Evolutionary conservation across 192 early-diverging fungal genomes (phyloP).

Genomic region (Funneliformis mosseae): DNA sequence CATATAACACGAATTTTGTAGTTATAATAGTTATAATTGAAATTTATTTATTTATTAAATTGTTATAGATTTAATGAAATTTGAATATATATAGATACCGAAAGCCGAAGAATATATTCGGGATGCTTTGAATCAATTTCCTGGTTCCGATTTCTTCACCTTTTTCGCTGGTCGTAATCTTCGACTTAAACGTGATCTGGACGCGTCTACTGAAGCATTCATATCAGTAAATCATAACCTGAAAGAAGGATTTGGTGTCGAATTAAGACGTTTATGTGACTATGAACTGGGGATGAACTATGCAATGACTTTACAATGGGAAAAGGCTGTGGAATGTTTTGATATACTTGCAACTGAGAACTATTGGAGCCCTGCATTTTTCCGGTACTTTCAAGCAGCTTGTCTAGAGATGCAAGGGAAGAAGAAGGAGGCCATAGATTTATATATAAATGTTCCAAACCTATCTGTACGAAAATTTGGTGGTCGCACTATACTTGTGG

Average conservation of each 20-base stretch:
- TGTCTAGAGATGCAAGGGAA: slow-evolving; percentile 57
- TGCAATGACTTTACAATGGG: slow-evolving; percentile 49
- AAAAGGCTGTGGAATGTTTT: slow-evolving; percentile 41
- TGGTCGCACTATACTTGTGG: slow-evolving; percentile 46
- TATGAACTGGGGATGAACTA: slow-evolving; percentile 54
- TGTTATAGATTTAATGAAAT: too few species aligned
- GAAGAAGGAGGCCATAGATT: slow-evolving; percentile 68
- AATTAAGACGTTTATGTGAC: slow-evolving; percentile 43
- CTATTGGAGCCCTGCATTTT: slow-evolving; percentile 54
- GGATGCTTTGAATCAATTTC: slow-evolving; percentile 48
- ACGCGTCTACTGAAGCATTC: slow-evolving; percentile 50
- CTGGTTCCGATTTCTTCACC: slow-evolving; percentile 53
- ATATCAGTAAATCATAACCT: slow-evolving; percentile 42
- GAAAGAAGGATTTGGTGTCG: slow-evolving; percentile 40
- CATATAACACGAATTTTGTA: slow-evolving; percentile 20
- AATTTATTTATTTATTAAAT: background rate
- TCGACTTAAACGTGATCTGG: slow-evolving; percentile 50
- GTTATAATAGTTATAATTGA: background rate
- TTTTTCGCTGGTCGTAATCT: slow-evolving; percentile 52
- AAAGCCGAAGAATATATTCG: slow-evolving; percentile 47
- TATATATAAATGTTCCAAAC: slow-evolving; percentile 56
- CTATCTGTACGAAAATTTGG: slow-evolving; percentile 50
- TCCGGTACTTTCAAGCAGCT: slow-evolving; percentile 48
- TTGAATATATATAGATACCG: slow-evolving; percentile 28
- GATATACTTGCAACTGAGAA: slow-evolving; percentile 43